Evolutionary conservation across 2,329 filamentous ascomycete genomes (phyloP).

Genomic region (Colletotrichum viniferum): DNA sequence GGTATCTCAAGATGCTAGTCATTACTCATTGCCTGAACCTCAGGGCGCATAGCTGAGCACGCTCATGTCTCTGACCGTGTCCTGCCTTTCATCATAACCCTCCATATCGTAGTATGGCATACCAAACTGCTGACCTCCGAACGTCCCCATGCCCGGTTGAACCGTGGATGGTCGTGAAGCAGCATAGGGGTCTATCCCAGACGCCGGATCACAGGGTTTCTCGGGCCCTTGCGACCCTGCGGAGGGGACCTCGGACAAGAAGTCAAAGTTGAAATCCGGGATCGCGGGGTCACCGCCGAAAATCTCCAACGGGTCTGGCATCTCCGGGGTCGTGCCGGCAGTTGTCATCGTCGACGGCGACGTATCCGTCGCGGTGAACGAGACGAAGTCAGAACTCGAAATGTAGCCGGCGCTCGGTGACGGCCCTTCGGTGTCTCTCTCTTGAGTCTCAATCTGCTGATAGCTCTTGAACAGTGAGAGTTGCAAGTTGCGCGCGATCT

Average conservation of each 20-base stretch:
- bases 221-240: background rate
- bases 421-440: background rate
- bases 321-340: background rate
- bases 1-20: background rate
- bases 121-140: background rate
- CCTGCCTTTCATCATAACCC: background rate
- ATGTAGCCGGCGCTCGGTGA: background rate
- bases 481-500: constrained; percentile 27
- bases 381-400: background rate
- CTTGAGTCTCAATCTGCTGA: constrained; percentile 9
- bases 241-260: background rate
- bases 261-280: constrained; percentile 12
- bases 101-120: background rate
- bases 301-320: constrained; percentile 12
- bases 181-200: background rate
- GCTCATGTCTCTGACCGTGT: background rate
- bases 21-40: background rate
- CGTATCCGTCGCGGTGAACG: background rate
- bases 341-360: constrained; percentile 15
- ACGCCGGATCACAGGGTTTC: background rate
- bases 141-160: background rate
- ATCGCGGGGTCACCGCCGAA: background rate
- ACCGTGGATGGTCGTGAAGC: background rate
- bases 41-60: background rate
- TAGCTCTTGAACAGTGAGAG: constrained; percentile 25